A percentile compares a stretch with the other conserved stretches of the same genome.
Conservation (phyloP, 495 filamentous ascomycete genomes). For the Terfezia boudieri region DNA sequence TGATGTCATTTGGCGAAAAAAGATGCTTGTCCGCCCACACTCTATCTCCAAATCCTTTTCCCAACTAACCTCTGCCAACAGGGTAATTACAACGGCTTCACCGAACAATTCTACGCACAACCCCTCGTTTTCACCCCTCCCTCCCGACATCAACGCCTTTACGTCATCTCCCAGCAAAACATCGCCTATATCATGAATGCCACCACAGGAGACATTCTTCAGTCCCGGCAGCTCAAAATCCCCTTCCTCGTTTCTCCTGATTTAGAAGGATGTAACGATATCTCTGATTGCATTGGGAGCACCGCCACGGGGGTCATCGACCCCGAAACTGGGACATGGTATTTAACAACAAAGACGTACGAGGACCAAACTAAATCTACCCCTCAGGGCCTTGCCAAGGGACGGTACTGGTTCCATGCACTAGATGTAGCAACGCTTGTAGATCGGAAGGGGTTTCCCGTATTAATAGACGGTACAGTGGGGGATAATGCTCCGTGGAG, state of each 20-base stretch:
- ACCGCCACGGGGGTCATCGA: constrained; percentile 30
- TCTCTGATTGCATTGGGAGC: constrained; percentile 25
- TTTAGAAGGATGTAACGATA: constrained; percentile 27
- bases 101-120: constrained; percentile 18
- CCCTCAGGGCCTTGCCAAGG: constrained; percentile 16
- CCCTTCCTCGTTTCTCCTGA: constrained; percentile 25
- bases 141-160: constrained; percentile 22
- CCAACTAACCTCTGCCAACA: not conserved
- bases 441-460: constrained; percentile 22
- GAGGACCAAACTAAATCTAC: constrained; percentile 11
- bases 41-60: not conserved
- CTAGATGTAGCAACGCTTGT: constrained; percentile 22
- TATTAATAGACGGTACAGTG: constrained; percentile 21
- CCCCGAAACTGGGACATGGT: constrained; percentile 24
- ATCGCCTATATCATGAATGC: constrained; percentile 27
- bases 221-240: constrained; percentile 21
- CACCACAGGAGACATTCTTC: constrained; percentile 24
- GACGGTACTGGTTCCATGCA: constrained; percentile 23
- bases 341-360: constrained; percentile 26
- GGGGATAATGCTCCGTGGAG: constrained; percentile 25
- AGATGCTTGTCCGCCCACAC: constrained; percentile 1
- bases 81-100: constrained; percentile 16
- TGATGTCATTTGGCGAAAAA: constrained; percentile 14
- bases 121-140: constrained; percentile 14
- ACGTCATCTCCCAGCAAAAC: constrained; percentile 27